These are phyloP conservation scores for Candida quercuum DNA, from an alignment of 805 yeast species.

Conservation along the genomic window DNA sequence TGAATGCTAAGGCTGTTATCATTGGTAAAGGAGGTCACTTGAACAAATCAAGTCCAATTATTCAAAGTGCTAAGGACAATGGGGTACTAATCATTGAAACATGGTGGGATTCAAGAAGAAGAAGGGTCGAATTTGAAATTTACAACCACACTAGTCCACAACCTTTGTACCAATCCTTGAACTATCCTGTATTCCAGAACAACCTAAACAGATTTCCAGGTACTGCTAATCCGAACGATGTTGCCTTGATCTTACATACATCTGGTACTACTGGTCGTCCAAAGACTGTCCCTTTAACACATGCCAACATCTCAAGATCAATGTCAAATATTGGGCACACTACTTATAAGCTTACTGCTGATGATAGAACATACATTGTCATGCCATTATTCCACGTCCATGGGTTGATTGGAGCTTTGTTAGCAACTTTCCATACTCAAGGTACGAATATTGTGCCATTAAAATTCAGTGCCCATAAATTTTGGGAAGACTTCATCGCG, in stretches of 20 bases:
- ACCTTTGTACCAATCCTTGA: constrained; percentile 25
- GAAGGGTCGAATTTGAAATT: constrained; percentile 37
- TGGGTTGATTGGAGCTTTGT: constrained; percentile 61
- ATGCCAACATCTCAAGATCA: constrained; percentile 54
- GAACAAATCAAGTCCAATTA: constrained; percentile 33
- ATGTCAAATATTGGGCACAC: constrained; percentile 50
- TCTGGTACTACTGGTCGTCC: constrained; percentile 77
- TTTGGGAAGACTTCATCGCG: constrained; percentile 52
- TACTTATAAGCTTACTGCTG: constrained; percentile 42
- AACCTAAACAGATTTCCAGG: constrained; percentile 32
- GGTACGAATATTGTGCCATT: constrained; percentile 61
- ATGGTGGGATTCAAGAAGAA: constrained; percentile 36
- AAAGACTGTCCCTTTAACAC: constrained; percentile 69
- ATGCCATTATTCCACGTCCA: constrained; percentile 81
- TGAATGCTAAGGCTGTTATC: constrained; percentile 50
- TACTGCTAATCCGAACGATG: constrained; percentile 40
- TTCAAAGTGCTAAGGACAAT: constrained; percentile 44
- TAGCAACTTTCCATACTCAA: constrained; percentile 55
- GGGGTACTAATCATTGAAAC: constrained; percentile 48
- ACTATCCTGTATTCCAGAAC: constrained; percentile 27
- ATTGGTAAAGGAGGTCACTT: constrained; percentile 48
- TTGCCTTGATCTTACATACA: constrained; percentile 65
- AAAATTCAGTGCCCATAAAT: constrained; percentile 52
- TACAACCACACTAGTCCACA: constrained; percentile 18
- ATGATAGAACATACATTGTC: constrained; percentile 56